Percentiles rank a stretch among this genome's conserved stretches.
Conservation (phyloP, 2,329 filamentous ascomycete genomes). For the Neoascochyta sp. region DNA sequence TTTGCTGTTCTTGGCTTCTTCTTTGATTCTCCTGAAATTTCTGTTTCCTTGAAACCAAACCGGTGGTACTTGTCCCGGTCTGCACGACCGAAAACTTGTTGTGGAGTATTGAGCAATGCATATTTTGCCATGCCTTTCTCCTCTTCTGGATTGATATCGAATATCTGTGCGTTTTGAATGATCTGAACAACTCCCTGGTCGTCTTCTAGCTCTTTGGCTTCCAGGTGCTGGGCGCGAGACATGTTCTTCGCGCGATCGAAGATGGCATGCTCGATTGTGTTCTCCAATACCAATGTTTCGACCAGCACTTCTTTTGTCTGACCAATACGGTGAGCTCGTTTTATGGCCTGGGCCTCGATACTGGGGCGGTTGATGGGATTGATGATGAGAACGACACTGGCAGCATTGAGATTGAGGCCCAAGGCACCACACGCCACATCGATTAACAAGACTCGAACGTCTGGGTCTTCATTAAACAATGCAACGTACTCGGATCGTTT, state of each 20-base stretch:
- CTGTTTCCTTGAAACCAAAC: conserved; percentile 17
- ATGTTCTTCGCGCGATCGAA: conserved; percentile 69
- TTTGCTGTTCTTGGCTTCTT: conserved; percentile 17
- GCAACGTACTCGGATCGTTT: conserved; percentile 72
- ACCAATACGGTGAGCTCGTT: conserved; percentile 82
- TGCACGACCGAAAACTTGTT: conserved; percentile 45
- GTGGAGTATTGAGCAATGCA: conserved; percentile 40
- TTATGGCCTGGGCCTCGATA: conserved; percentile 86
- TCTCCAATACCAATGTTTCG: conserved; percentile 76
- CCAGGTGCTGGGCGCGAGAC: conserved; percentile 58
- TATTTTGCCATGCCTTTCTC: conserved; percentile 34
- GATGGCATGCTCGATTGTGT: conserved; percentile 82
- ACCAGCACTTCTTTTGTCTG: conserved; percentile 75
- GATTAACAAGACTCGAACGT: conserved; percentile 79
- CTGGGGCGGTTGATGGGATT: conserved; percentile 81
- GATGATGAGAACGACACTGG: conserved; percentile 83
- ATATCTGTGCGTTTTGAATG: conserved; percentile 53
- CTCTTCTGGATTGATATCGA: conserved; percentile 42
- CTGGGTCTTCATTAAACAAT: conserved; percentile 67
- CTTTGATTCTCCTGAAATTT: conserved; percentile 11
- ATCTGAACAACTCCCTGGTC: conserved; percentile 57
- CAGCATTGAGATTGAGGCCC: conserved; percentile 78
- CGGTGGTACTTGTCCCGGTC: conserved; percentile 29
- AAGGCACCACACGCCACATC: conserved; percentile 86
- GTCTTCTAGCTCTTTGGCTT: conserved; percentile 57